Evolutionary conservation across 129 eudicot species (phyloP).

Genomic region (Centrapalus pauciflorus): DNA sequence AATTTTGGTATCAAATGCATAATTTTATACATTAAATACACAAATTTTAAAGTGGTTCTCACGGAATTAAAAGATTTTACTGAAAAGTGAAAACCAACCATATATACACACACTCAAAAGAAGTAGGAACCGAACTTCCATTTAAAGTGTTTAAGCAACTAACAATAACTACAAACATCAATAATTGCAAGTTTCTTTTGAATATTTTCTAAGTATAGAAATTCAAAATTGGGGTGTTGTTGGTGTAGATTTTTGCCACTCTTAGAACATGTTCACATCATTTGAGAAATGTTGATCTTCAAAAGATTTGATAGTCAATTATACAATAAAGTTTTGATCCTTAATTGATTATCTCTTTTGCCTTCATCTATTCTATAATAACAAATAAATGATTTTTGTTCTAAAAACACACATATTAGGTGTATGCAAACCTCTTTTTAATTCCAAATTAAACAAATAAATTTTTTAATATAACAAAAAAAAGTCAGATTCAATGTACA

Average conservation of each 20-base stretch:
- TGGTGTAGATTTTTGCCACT: conserved; percentile 28
- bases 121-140: conserved; percentile 12
- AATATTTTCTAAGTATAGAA: conserved; percentile 13
- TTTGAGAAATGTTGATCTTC: conserved; percentile 10
- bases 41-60: too few species aligned
- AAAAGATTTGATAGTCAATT: conserved; percentile 33
- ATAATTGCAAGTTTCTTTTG: conserved; percentile 9
- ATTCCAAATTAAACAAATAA: too few species aligned
- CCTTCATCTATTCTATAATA: neutral
- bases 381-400: too few species aligned
- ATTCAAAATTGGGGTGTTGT: conserved; percentile 4
- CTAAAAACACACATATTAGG: too few species aligned
- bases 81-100: too few species aligned
- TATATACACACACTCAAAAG: too few species aligned
- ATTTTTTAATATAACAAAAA: too few species aligned
- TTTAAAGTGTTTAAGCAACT: conserved; percentile 7
- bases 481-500: too few species aligned
- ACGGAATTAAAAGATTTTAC: too few species aligned
- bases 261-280: conserved; percentile 4
- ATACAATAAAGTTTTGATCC: neutral
- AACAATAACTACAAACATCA: conserved; percentile 19
- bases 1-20: too few species aligned
- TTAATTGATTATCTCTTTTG: neutral
- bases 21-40: too few species aligned
- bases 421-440: too few species aligned